Percentiles rank a stretch among this genome's conserved stretches.
phyloP scores from a whole-genome alignment of 768 basidiomycete species.

The Dioszegia crocea region DNA sequence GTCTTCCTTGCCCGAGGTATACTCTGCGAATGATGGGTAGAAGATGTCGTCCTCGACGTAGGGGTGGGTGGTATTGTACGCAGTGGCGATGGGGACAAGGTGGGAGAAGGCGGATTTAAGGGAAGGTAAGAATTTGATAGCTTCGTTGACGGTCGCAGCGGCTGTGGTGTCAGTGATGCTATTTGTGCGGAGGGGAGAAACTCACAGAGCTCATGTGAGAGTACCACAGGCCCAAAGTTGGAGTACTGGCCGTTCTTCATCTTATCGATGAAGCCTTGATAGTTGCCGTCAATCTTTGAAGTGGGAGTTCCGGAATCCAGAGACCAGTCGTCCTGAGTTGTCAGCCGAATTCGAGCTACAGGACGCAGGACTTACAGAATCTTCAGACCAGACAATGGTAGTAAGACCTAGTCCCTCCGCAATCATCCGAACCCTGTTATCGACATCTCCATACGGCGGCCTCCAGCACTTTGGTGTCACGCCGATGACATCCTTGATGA shows the following conservation, averaged over 20 bases:
- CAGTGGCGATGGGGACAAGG: constrained; percentile 42
- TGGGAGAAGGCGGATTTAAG: constrained; percentile 41
- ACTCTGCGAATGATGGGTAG: constrained; percentile 29
- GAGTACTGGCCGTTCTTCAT: constrained; percentile 39
- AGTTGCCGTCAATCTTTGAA: constrained; percentile 35
- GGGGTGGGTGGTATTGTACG: constrained; percentile 44
- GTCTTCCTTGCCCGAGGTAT: constrained; percentile 16
- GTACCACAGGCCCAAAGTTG: constrained; percentile 42
- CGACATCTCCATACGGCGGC: constrained; percentile 48
- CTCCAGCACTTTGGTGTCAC: constrained; percentile 40
- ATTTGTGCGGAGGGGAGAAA: not conserved
- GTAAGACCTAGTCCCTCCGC: constrained; percentile 40
- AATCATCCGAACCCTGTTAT: constrained; percentile 46
- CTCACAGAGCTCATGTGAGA: constrained; percentile 47
- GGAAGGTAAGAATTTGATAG: constrained; percentile 24
- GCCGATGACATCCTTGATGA: constrained; percentile 41
- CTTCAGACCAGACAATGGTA: constrained; percentile 42
- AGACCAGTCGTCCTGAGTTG: constrained; percentile 8
- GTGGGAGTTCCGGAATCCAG: not conserved
- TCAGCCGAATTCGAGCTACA: constrained; percentile 11
- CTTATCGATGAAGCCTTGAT: constrained; percentile 36
- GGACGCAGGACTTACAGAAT: constrained; percentile 24
- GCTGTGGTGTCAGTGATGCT: not conserved
- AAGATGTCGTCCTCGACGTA: constrained; percentile 44
- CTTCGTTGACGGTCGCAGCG: constrained; percentile 15